Evolutionary conservation across 345 rosid species (phyloP).

Genomic region (Trapa bicornis): DNA sequence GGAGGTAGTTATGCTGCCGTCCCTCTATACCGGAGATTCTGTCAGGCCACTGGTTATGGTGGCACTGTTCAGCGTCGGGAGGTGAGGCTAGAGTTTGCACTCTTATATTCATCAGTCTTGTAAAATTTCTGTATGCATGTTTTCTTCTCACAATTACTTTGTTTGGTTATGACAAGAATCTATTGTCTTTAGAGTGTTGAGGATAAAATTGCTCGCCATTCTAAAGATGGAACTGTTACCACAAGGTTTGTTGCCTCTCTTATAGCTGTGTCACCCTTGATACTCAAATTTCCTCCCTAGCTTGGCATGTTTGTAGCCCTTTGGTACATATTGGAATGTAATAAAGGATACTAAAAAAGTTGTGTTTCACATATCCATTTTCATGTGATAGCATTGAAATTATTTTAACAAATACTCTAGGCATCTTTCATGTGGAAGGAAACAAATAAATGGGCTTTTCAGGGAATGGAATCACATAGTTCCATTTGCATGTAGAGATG

Average conservation of each 20-base stretch:
- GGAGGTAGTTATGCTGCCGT: constrained; percentile 83
- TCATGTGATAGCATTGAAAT: not conserved
- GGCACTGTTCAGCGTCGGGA: constrained; percentile 92
- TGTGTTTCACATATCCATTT: too few species aligned
- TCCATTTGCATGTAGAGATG: too few species aligned
- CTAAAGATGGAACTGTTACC: constrained; percentile 65
- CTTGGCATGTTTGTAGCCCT: not conserved
- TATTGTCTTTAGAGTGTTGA: constrained; percentile 54
- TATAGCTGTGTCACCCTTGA: not conserved
- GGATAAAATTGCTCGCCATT: constrained; percentile 80
- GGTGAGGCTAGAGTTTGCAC: constrained; percentile 28
- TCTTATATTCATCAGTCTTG: not conserved
- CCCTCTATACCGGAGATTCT: constrained; percentile 79
- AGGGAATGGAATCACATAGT: too few species aligned
- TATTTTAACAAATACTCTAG: not conserved
- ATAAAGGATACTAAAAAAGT: too few species aligned
- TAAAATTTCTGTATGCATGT: not conserved
- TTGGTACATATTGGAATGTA: too few species aligned
- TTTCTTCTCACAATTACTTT: constrained; percentile 1
- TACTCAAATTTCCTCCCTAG: not conserved
- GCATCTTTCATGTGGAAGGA: too few species aligned
- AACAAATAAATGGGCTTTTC: too few species aligned
- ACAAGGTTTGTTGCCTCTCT: constrained; percentile 37
- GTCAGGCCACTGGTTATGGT: constrained; percentile 94
- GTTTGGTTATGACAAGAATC: constrained; percentile 7